Evolutionary conservation across 1,284 basidiomycete genomes (phyloP), one percentile per base, ranked within the genome.

Genomic region (Cystobasidiaceae sp.): DNA sequence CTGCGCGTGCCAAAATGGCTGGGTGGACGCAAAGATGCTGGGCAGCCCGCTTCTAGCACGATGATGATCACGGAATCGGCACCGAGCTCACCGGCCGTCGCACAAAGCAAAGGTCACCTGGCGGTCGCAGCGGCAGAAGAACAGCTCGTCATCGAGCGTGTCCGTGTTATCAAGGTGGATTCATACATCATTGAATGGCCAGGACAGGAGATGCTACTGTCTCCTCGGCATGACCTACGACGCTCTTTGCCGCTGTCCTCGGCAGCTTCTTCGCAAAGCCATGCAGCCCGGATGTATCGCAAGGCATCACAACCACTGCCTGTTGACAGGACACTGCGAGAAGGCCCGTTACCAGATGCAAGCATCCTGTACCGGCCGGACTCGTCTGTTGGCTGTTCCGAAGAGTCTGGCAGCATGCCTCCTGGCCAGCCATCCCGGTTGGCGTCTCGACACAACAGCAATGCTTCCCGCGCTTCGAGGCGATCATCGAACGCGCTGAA

Each of bases 81-180:
- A 13, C 51, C 61, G 3, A 28, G 39, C 25, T 48, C 61, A 9
- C 60, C 60, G 51, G 33, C 19, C 6, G 41, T 41, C 25, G 2
- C 55, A 13, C 11, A 4, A 21, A 2, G 33, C 21, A 37, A 11
- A 2, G n/a, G 13, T 4, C 43, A 39, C 37, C 30, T 27, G 17
- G 21, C 19, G n/a, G 6, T 4, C 17, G n/a, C 23, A 45, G 25
- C 25, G 33, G 61, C 44, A 45, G 51, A 64, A 19, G 37, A 25
- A n/a, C 61, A 64, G 52, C 51, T 50, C n/a, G 51, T 64, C 17
- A 55, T 64, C 23, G 61, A 64, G 33, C 55, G 56, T 28, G 33
- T 64, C 15, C 51, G 61, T 5, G 28, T 64, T 3, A 56, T 64
- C 1, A 51, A 49, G 25, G 52, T 64, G 0, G 61, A 64, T 39